These are phyloP conservation scores for Crassisporium funariophilum DNA, from an alignment of 768 basidiomycete genomes.

Conservation along the genomic window DNA sequence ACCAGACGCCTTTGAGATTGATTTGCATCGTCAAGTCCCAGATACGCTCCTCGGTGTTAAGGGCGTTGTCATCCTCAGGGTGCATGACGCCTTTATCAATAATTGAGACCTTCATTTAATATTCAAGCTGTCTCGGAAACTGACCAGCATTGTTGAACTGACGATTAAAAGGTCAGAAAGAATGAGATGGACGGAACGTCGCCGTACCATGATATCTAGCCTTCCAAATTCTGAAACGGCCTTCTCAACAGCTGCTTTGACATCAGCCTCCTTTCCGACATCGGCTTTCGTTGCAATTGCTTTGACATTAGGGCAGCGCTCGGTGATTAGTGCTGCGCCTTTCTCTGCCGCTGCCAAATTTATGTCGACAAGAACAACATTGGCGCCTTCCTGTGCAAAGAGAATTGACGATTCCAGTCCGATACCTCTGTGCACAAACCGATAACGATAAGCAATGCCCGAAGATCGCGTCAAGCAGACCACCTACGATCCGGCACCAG, in stretches of 20 bases:
- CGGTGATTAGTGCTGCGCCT: slow-evolving; percentile 60
- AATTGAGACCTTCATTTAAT: background rate
- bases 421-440: slow-evolving; percentile 69
- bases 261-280: slow-evolving; percentile 85
- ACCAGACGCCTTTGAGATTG: slow-evolving; percentile 99
- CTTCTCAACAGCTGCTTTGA: slow-evolving; percentile 78
- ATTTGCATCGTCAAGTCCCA: slow-evolving; percentile 94
- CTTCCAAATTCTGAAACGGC: slow-evolving; percentile 89
- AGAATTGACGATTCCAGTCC: slow-evolving; percentile 94
- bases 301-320: slow-evolving; percentile 70
- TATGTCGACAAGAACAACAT: slow-evolving; percentile 87
- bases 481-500: slow-evolving; percentile 86
- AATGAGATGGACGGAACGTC: background rate
- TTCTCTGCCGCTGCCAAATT: slow-evolving; percentile 75
- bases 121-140: background rate
- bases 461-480: slow-evolving; percentile 7
- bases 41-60: slow-evolving; percentile 95
- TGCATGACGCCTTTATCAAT: slow-evolving; percentile 99
- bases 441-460: slow-evolving; percentile 19
- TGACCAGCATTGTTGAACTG: slow-evolving; percentile 93
- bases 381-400: slow-evolving; percentile 94
- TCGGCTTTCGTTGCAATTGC: slow-evolving; percentile 76
- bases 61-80: slow-evolving; percentile 88
- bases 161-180: slow-evolving; percentile 1
- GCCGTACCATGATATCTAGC: slow-evolving; percentile 87